Conservation (phyloP, 345 rosid genomes). For the Populus simonii region DNA sequence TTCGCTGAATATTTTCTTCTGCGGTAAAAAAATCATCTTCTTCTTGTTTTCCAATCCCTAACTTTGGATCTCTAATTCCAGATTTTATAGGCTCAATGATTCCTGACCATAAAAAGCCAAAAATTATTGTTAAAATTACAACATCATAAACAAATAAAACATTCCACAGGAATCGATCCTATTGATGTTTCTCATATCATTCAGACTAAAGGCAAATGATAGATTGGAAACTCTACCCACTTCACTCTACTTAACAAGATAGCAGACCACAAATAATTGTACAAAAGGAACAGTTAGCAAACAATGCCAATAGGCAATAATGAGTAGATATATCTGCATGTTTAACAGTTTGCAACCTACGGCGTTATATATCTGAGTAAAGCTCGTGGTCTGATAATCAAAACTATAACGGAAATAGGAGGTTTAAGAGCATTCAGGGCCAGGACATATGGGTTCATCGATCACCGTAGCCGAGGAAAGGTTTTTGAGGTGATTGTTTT, state of each 20-base stretch:
- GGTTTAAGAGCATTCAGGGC: not conserved
- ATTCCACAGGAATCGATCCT: not conserved
- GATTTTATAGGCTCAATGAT: constrained; percentile 90
- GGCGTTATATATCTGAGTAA: not conserved
- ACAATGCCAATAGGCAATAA: not conserved
- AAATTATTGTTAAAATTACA: not conserved
- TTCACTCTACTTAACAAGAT: not conserved
- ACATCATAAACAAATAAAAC: not conserved
- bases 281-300: not conserved
- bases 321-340: not conserved
- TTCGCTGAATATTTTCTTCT: constrained; percentile 91
- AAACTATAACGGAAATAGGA: not conserved
- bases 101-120: constrained; percentile 38
- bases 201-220: not conserved
- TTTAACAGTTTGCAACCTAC: not conserved
- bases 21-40: constrained; percentile 95
- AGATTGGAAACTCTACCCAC: not conserved
- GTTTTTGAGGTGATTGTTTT: not conserved
- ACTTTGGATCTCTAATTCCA: constrained; percentile 85
- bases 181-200: not conserved
- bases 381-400: not conserved
- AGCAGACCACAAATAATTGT: not conserved
- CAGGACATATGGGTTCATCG: not conserved
- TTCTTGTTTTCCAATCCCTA: constrained; percentile 96
- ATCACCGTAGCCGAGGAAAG: not conserved